Percentiles rank a stretch among this genome's conserved stretches.
These are phyloP conservation scores for Postia placenta DNA, from an alignment of 768 basidiomycete species.

Conservation along the genomic window DNA sequence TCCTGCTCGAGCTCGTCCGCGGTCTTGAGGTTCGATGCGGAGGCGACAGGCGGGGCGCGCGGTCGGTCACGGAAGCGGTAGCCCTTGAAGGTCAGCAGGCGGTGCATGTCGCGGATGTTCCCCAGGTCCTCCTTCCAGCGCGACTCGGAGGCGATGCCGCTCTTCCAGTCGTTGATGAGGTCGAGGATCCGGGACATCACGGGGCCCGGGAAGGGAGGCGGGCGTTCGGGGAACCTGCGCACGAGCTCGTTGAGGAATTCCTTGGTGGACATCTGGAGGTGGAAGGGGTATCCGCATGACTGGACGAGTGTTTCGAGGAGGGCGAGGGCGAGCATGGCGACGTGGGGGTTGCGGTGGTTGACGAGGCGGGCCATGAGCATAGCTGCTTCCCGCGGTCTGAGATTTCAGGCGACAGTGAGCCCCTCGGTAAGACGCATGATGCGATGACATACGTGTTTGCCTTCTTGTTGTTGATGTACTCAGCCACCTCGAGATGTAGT, in stretches of 20 bases:
- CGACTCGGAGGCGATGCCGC: slow-evolving; percentile 80
- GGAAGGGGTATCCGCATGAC: slow-evolving; percentile 95
- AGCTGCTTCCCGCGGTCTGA: slow-evolving; percentile 85
- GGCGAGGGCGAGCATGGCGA: slow-evolving; percentile 79
- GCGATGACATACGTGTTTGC: slow-evolving; percentile 73
- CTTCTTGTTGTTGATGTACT: slow-evolving; percentile 90
- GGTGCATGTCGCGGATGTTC: slow-evolving; percentile 97
- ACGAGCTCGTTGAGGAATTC: slow-evolving; percentile 99
- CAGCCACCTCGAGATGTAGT: slow-evolving; percentile 88
- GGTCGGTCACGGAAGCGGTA: slow-evolving; percentile 61
- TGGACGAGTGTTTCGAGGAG: slow-evolving; percentile 90
- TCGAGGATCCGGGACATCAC: slow-evolving; percentile 95
- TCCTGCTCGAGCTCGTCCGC: slow-evolving; percentile 96
- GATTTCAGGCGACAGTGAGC: slow-evolving; percentile 1
- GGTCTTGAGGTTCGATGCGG: slow-evolving; percentile 71
- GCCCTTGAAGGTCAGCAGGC: slow-evolving; percentile 91
- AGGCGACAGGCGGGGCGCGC: slow-evolving; percentile 27
- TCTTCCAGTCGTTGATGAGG: slow-evolving; percentile 91
- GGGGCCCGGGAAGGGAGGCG: slow-evolving; percentile 89
- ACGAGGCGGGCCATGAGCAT: slow-evolving; percentile 79
- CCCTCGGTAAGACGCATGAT: not conserved
- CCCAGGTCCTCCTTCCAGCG: slow-evolving; percentile 96
- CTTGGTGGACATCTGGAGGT: slow-evolving; percentile 94
- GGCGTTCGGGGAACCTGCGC: slow-evolving; percentile 94
- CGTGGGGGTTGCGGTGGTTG: slow-evolving; percentile 91